Evolutionary conservation across 441 rosid species (phyloP).

Genomic region (Erodium trifolium): DNA sequence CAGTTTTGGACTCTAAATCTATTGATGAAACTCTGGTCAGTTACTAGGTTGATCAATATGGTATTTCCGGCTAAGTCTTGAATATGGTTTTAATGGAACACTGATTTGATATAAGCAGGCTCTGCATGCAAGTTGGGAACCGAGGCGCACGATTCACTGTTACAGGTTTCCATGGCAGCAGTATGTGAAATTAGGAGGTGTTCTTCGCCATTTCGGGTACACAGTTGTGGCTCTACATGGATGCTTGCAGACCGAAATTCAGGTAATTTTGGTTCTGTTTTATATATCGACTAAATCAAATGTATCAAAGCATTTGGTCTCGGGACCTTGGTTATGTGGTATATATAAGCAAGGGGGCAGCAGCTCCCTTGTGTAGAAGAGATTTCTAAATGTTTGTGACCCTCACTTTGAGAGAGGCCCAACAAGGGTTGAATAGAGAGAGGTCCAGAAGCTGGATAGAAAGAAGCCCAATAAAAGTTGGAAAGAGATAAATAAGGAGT

Average conservation of each 20-base stretch:
- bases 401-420: too few relatives aligned
- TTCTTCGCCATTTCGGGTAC: conserved; percentile 81
- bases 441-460: too few relatives aligned
- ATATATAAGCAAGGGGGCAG: too few relatives aligned
- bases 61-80: not conserved
- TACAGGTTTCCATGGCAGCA: conserved; percentile 65
- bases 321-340: too few relatives aligned
- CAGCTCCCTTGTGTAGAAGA: too few relatives aligned
- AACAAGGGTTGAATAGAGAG: too few relatives aligned
- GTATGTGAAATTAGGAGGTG: conserved; percentile 71
- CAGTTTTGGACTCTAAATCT: conserved; percentile 79
- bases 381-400: too few relatives aligned
- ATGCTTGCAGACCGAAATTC: conserved; percentile 71
- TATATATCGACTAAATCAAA: too few relatives aligned
- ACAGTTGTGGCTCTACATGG: conserved; percentile 79
- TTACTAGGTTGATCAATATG: conserved; percentile 4
- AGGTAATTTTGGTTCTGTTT: conserved; percentile 32
- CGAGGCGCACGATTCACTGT: conserved; percentile 55
- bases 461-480: too few relatives aligned
- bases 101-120: conserved; percentile 36
- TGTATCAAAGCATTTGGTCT: too few relatives aligned
- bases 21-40: conserved; percentile 72
- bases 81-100: not conserved
- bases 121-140: conserved; percentile 80
- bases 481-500: too few relatives aligned